These are phyloP conservation scores for Clonostachys solani DNA, from an alignment of 2,329 filamentous ascomycete species.

Conservation along the genomic window DNA sequence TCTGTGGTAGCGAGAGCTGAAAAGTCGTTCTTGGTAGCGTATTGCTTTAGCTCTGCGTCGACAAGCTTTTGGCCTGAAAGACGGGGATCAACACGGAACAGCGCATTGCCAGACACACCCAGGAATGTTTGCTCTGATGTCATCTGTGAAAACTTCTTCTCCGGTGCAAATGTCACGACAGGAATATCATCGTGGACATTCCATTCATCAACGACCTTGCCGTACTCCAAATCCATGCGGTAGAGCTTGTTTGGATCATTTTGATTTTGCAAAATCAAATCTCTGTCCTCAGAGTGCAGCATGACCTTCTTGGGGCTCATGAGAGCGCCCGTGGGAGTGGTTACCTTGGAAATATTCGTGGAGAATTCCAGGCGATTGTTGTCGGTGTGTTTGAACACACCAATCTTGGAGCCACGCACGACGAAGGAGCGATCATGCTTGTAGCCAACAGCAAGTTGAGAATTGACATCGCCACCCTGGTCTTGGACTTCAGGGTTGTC, in stretches of 20 bases:
- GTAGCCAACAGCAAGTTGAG: conserved; percentile 90
- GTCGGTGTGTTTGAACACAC: conserved; percentile 93
- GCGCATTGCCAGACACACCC: conserved; percentile 85
- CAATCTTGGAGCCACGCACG: conserved; percentile 94
- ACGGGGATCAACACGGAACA: conserved; percentile 92
- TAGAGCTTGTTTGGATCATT: conserved; percentile 86
- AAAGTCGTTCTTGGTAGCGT: conserved; percentile 95
- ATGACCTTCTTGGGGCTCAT: conserved; percentile 97
- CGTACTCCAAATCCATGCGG: conserved; percentile 96
- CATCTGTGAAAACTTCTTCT: conserved; percentile 98
- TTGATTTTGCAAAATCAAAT: conserved; percentile 83
- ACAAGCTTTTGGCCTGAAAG: conserved; percentile 88
- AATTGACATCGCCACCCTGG: conserved; percentile 76
- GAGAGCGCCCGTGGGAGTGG: conserved; percentile 78
- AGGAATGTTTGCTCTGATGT: conserved; percentile 93
- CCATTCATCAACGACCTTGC: conserved; percentile 98
- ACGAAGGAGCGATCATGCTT: conserved; percentile 97
- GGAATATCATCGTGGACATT: conserved; percentile 96
- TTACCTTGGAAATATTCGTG: conserved; percentile 94
- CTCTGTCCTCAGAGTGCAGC: conserved; percentile 85
- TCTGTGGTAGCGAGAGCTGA: conserved; percentile 91
- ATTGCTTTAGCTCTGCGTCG: conserved; percentile 90
- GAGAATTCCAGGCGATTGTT: conserved; percentile 94
- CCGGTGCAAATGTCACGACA: conserved; percentile 85
- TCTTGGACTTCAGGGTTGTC: conserved; percentile 61